A percentile compares a stretch with the other conserved stretches of the same genome.
These are phyloP conservation scores for Alternaria ventricosa DNA, from an alignment of 2,329 filamentous ascomycete genomes.

Conservation along the genomic window DNA sequence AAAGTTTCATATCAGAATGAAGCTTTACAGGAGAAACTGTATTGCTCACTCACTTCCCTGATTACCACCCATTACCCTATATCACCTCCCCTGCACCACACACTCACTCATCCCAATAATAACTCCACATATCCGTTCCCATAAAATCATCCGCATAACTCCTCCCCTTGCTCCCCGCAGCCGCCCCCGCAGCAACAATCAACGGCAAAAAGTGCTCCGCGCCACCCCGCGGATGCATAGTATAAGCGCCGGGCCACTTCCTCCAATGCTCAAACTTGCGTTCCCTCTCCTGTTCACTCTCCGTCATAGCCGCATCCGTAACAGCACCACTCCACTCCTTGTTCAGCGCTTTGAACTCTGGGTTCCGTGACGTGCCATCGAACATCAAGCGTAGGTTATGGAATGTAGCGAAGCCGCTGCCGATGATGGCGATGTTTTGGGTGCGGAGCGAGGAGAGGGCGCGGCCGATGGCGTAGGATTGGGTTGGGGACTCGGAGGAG, in stretches of 20 bases:
- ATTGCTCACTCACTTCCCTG: neutral
- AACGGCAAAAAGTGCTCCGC: constrained; percentile 68
- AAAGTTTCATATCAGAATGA: neutral
- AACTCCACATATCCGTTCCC: constrained; percentile 61
- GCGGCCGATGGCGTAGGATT: constrained; percentile 61
- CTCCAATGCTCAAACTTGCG: constrained; percentile 57
- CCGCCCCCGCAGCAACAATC: constrained; percentile 62
- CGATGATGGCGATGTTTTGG: constrained; percentile 64
- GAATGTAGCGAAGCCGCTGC: constrained; percentile 66
- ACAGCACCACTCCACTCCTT: constrained; percentile 58
- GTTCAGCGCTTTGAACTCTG: constrained; percentile 40
- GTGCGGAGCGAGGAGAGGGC: constrained; percentile 60
- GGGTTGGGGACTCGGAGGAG: constrained; percentile 56
- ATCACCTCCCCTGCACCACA: neutral
- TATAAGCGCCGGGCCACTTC: constrained; percentile 55
- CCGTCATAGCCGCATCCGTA: constrained; percentile 49
- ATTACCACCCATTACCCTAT: neutral
- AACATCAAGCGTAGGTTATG: constrained; percentile 63
- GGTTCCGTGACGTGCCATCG: constrained; percentile 29
- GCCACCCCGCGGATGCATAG: constrained; percentile 61
- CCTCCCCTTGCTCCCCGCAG: constrained; percentile 51
- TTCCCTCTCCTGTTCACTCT: constrained; percentile 47
- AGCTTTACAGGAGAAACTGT: neutral
- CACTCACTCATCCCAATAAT: constrained; percentile 57
- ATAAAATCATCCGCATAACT: constrained; percentile 59